A percentile compares a stretch with the other conserved stretches of the same genome.
phyloP scores from a whole-genome alignment of 1,139 yeast genomes.

The Diutina pseudorugosa region DNA sequence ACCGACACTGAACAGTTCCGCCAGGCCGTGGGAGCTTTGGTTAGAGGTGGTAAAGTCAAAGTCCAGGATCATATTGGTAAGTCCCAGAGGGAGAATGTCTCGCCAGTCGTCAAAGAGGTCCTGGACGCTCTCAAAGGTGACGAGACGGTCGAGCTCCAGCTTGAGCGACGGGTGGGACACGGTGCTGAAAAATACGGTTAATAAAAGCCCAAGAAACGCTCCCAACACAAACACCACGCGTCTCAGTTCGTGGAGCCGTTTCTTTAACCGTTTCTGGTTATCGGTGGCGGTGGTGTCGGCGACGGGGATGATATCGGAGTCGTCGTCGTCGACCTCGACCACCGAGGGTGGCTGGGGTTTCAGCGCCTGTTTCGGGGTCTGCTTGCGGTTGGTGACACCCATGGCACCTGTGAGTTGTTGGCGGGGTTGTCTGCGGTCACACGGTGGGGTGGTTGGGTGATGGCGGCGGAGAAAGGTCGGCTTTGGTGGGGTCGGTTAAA shows the following conservation, averaged over 20 bases:
- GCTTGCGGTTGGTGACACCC: background rate
- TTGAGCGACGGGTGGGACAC: conserved; percentile 27
- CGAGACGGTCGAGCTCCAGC: conserved; percentile 40
- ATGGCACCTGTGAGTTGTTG: background rate
- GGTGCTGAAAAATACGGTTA: conserved; percentile 54
- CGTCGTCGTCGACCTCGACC: background rate
- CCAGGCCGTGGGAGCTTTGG: conserved; percentile 37
- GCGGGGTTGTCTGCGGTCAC: too few species aligned
- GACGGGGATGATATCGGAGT: background rate
- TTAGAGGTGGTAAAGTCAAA: conserved; percentile 20
- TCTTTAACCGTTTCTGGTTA: conserved; percentile 5
- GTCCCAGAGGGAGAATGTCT: conserved; percentile 57
- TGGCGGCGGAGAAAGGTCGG: background rate
- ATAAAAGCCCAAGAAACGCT: conserved; percentile 52
- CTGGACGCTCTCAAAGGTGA: conserved; percentile 39
- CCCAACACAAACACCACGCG: conserved; percentile 43
- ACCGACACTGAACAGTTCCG: conserved; percentile 87
- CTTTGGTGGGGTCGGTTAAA: background rate
- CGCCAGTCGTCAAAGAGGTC: conserved; percentile 38
- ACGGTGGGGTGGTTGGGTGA: background rate
- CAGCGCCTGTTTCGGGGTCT: background rate
- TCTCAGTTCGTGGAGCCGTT: conserved; percentile 22
- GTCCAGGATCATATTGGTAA: conserved; percentile 48
- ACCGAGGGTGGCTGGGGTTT: background rate
- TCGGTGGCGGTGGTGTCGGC: background rate